Evolutionary conservation across 768 basidiomycete species (phyloP), one percentile per base, ranked within the genome.

Genomic region (Thelephora aurantiotincta): DNA sequence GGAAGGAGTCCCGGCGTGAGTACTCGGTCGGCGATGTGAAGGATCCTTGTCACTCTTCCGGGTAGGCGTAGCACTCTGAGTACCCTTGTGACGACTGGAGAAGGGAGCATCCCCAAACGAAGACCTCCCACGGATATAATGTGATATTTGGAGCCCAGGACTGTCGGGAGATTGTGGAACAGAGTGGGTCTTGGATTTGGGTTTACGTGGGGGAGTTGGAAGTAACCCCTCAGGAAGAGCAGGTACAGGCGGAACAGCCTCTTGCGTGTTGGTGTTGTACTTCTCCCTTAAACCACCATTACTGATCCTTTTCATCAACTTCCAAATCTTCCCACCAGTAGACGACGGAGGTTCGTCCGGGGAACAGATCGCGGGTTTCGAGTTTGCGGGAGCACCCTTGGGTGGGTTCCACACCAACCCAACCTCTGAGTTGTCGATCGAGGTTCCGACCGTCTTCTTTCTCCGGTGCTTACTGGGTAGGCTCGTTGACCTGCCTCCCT

Each of bases 271-370:
- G 33, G 38, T 44, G n/a, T 52, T 43, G 51, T 70, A 76, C 54
- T 70, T 75, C 14, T 83, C 82, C 48, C 77, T 70, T 37, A 83
- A 60, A 7, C 69, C 77, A 6, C 78, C 76, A 0, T 75, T 71
- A 50, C 80, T 82, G 50, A 86, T 74, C 35, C 78, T 70, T 59
- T 81, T 83, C 69, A 85, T 70, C 45, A 86, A 57, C 60, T 70
- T 79, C 80, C 80, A 83, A 2, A 83, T 59, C 54, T 68, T 76
- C 44, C 66, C 67, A 3, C 53, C 54, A 0, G 55, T 51, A 3
- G 63, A 59, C 20, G 4, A 4, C 9, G 18, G 14, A 41, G 38
- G 38, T 37, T 19, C 12, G 26, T 41, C 38, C 7, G 14, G 7
- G 14, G 12, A 14, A 6, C 38, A 7, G 14, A 6, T 14, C 6